These are phyloP conservation scores for Fusarium anthophilum DNA, from an alignment of 2,329 filamentous ascomycete species.

Conservation along the genomic window DNA sequence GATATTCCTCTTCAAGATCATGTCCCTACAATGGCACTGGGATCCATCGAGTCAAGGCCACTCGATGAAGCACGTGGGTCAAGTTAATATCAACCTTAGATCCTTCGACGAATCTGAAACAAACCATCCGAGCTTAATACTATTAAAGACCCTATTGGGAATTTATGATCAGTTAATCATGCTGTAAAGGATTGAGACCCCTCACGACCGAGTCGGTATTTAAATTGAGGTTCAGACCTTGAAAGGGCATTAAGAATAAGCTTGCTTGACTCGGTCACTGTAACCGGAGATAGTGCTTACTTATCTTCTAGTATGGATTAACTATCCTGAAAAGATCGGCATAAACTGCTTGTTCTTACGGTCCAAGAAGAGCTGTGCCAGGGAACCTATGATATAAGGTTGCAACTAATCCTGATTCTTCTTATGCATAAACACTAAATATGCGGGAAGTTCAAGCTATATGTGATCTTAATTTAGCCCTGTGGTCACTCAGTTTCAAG, in stretches of 20 bases:
- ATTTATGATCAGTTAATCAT: neutral
- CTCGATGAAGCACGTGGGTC: neutral
- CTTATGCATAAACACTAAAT: neutral
- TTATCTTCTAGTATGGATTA: fast-evolving
- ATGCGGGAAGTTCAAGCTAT: neutral
- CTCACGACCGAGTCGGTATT: no score
- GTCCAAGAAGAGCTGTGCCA: neutral
- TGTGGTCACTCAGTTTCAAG: fast-evolving
- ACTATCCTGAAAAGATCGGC: fast-evolving
- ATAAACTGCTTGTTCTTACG: neutral
- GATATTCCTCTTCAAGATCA: neutral
- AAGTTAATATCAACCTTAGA: neutral
- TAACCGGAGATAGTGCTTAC: fast-evolving
- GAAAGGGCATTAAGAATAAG: no score
- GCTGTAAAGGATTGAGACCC: neutral
- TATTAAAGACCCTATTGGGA: no score
- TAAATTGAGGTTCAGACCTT: neutral
- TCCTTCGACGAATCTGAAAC: neutral
- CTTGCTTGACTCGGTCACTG: neutral
- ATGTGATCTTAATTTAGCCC: neutral
- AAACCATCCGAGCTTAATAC: neutral
- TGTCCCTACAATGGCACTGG: neutral
- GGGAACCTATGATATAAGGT: neutral
- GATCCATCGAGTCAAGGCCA: neutral
- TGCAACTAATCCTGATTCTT: neutral